These are phyloP conservation scores for Debaryomyces hansenii DNA, from an alignment of 805 yeast species.

Conservation along the genomic window DNA sequence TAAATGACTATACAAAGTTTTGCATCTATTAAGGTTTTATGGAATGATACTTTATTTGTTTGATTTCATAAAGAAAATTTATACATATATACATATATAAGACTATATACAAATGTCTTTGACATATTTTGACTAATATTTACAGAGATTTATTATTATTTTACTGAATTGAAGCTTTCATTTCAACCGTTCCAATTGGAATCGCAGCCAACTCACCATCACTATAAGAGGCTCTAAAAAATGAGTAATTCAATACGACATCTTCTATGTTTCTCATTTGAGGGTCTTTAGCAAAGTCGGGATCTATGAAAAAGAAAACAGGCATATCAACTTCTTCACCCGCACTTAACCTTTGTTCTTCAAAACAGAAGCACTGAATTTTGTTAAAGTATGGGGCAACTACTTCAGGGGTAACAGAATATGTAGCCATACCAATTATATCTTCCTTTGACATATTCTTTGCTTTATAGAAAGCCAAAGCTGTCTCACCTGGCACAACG, in stretches of 20 bases:
- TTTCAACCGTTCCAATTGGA: conserved; percentile 20
- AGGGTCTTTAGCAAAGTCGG: conserved; percentile 92
- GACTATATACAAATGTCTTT: no score
- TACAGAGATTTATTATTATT: not conserved
- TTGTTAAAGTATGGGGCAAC: conserved; percentile 96
- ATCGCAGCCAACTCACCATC: conserved; percentile 44
- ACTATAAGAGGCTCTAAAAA: conserved; percentile 63
- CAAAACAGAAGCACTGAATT: conserved; percentile 97
- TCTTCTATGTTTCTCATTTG: conserved; percentile 88
- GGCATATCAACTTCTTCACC: conserved; percentile 99
- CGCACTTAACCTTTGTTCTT: conserved; percentile 88
- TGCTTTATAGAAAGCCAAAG: conserved; percentile 92
- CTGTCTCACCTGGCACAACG: conserved; percentile 96
- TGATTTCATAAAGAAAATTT: no score
- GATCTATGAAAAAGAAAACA: conserved; percentile 93
- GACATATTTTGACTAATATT: no score
- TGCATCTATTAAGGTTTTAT: no score
- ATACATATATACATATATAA: no score
- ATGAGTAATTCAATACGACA: conserved; percentile 87
- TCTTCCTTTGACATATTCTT: conserved; percentile 83
- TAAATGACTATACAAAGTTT: no score
- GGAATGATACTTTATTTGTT: not conserved
- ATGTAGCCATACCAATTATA: conserved; percentile 97
- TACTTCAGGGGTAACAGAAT: conserved; percentile 93
- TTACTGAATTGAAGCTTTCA: not conserved